Conservation (phyloP, 306 rosid species). For the Acacia melanoxylon region DNA sequence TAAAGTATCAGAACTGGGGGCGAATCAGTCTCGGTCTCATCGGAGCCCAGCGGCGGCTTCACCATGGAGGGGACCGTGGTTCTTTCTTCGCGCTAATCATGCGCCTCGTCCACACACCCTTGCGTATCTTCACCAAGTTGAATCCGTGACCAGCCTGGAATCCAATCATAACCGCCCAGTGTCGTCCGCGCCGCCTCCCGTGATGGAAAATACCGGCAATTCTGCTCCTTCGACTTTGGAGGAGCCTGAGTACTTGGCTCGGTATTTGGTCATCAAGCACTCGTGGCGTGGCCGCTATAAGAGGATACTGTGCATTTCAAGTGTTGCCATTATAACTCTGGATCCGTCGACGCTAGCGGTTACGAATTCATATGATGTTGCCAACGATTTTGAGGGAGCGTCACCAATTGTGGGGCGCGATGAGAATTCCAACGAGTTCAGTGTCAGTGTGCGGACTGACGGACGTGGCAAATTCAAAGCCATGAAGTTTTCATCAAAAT, state of each 20-base stretch:
- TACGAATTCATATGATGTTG: slow-evolving; percentile 82
- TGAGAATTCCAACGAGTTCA: slow-evolving; percentile 81
- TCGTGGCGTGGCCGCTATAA: slow-evolving; percentile 99
- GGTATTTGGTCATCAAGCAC: slow-evolving; percentile 85
- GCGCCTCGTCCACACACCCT: slow-evolving; percentile 84
- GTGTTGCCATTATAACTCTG: slow-evolving; percentile 58
- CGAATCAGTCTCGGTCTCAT: slow-evolving; percentile 92
- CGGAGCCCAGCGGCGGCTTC: slow-evolving; percentile 70
- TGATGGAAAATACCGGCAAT: slow-evolving; percentile 45
- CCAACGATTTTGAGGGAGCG: slow-evolving; percentile 70
- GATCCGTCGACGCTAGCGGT: slow-evolving; percentile 86
- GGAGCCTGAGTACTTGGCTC: slow-evolving; percentile 90
- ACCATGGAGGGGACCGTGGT: slow-evolving; percentile 72
- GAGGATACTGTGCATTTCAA: slow-evolving; percentile 82
- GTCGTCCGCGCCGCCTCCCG: slow-evolving; percentile 3
- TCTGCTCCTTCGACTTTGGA: slow-evolving; percentile 51
- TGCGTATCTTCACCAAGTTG: slow-evolving; percentile 65
- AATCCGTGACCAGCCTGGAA: slow-evolving; percentile 64
- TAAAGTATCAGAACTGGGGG: slow-evolving; percentile 91
- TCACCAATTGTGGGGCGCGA: slow-evolving; percentile 77
- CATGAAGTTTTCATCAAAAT: slow-evolving; percentile 79
- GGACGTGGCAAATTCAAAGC: slow-evolving; percentile 91
- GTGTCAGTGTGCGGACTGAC: slow-evolving; percentile 75
- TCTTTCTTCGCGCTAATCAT: slow-evolving; percentile 68
- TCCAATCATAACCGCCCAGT: slow-evolving; percentile 54